These are phyloP conservation scores for Zalerion maritima DNA, from an alignment of 495 filamentous ascomycete species.

Conservation along the genomic window DNA sequence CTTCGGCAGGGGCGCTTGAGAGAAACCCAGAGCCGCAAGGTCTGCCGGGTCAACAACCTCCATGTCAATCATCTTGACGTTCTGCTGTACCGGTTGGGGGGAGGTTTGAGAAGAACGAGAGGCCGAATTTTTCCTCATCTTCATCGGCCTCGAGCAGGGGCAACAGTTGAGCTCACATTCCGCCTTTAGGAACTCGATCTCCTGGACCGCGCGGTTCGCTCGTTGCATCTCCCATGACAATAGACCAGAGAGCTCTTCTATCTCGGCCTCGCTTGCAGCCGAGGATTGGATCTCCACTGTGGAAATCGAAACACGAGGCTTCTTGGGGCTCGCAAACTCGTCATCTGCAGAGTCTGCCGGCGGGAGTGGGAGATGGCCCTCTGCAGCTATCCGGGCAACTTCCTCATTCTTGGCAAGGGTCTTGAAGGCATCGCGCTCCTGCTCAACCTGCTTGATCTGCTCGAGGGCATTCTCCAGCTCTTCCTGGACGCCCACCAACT, in stretches of 20 bases:
- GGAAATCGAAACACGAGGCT: constrained; percentile 19
- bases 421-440: constrained; percentile 54
- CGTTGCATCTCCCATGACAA: constrained; percentile 50
- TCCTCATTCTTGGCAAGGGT: constrained; percentile 42
- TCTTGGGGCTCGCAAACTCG: constrained; percentile 32
- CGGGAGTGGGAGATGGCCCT: constrained; percentile 48
- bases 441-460: constrained; percentile 48
- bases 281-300: constrained; percentile 26
- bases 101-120: constrained; percentile 13
- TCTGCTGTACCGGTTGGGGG: constrained; percentile 6
- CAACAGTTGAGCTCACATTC: constrained; percentile 68
- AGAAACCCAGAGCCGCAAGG: constrained; percentile 27
- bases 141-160: constrained; percentile 37
- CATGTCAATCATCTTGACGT: constrained; percentile 16
- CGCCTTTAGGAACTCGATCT: constrained; percentile 66
- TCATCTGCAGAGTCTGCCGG: constrained; percentile 21
- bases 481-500: constrained; percentile 58
- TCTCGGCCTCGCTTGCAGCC: constrained; percentile 29
- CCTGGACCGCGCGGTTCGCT: constrained; percentile 52
- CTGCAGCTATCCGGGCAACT: constrained; percentile 44
- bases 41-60: constrained; percentile 27
- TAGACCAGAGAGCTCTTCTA: constrained; percentile 46
- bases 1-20: background rate
- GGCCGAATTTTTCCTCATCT: too few species aligned
- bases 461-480: constrained; percentile 52